phyloP scores from a whole-genome alignment of 306 rosid genomes.

The Cucurbita maxima region DNA sequence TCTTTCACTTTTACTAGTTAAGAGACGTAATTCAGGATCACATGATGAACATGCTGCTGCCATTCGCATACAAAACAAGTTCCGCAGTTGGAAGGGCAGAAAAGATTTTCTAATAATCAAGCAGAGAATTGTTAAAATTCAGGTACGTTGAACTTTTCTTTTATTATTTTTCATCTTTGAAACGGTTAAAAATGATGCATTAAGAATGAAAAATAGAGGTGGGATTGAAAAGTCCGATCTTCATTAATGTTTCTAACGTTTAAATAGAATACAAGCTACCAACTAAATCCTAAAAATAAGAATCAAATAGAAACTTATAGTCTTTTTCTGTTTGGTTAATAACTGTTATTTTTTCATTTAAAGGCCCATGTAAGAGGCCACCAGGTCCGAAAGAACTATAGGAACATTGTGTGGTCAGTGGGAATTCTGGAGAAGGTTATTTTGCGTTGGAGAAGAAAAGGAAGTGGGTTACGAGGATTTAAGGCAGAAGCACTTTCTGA shows the following conservation, averaged over 20 bases:
- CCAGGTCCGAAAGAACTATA: conserved; percentile 61
- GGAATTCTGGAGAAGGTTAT: conserved; percentile 80
- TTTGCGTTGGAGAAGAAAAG: conserved; percentile 76
- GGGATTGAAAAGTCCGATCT: too few species aligned
- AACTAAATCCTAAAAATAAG: too few species aligned
- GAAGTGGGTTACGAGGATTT: conserved; percentile 82
- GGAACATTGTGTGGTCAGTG: conserved; percentile 59
- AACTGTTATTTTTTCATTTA: conserved; percentile 8
- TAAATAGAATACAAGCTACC: too few species aligned
- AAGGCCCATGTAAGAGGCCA: conserved; percentile 92
- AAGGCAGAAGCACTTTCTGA: conserved; percentile 40
- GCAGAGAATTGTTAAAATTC: conserved; percentile 67
- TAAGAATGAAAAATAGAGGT: too few species aligned
- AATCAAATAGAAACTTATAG: neutral
- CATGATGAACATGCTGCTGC: conserved; percentile 61
- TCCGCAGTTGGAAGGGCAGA: conserved; percentile 71
- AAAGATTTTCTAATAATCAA: conserved; percentile 56
- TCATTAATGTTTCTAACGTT: too few species aligned
- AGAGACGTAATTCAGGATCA: conserved; percentile 26
- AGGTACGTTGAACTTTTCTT: conserved; percentile 22
- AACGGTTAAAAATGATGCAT: too few species aligned
- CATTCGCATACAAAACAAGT: conserved; percentile 57
- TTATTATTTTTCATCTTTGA: too few species aligned
- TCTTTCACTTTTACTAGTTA: conserved; percentile 32
- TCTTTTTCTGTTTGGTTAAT: neutral